Percentiles rank a stretch among this genome's conserved stretches.
Evolutionary conservation across 805 yeast genomes (phyloP).

Genomic region (Lipomyces anomalus): DNA sequence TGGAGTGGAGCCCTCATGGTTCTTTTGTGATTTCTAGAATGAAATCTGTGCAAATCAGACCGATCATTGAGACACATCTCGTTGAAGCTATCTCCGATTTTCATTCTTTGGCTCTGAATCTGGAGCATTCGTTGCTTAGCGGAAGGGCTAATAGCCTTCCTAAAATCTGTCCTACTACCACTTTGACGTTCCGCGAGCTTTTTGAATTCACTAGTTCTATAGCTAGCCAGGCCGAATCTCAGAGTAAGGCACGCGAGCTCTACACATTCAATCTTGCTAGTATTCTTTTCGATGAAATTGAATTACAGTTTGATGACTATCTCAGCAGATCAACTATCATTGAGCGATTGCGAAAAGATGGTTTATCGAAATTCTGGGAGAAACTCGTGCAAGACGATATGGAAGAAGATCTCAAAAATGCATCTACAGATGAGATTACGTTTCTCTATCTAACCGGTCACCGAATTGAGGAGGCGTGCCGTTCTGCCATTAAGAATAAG

Average conservation of each 20-base stretch:
- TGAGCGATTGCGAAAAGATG: slow-evolving; percentile 38
- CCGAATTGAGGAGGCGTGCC: slow-evolving; percentile 56
- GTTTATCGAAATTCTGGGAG: slow-evolving; percentile 55
- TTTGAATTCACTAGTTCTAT: neutral
- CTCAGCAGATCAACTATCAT: slow-evolving; percentile 1
- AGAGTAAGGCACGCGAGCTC: slow-evolving; percentile 32
- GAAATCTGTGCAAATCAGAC: neutral
- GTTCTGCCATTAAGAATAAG: slow-evolving; percentile 51
- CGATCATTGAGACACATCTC: too few species aligned
- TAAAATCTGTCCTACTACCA: slow-evolving; percentile 1
- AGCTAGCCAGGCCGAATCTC: neutral
- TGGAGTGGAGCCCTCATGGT: too few species aligned
- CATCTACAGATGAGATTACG: slow-evolving; percentile 34
- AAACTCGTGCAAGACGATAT: slow-evolving; percentile 39
- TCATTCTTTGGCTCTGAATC: slow-evolving; percentile 7
- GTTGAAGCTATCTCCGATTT: neutral
- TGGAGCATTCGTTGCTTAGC: slow-evolving; percentile 1
- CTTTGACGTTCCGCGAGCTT: slow-evolving; percentile 4
- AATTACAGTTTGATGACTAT: slow-evolving; percentile 8
- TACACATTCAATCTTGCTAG: slow-evolving; percentile 53
- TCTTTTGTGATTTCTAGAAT: neutral
- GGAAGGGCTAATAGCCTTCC: slow-evolving; percentile 13
- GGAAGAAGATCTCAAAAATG: slow-evolving; percentile 29
- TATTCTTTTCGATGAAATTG: slow-evolving; percentile 50
- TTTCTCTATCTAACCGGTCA: slow-evolving; percentile 38